A percentile compares a stretch with the other conserved stretches of the same genome.
phyloP scores from a whole-genome alignment of 306 rosid species.

The Prunus mira region DNA sequence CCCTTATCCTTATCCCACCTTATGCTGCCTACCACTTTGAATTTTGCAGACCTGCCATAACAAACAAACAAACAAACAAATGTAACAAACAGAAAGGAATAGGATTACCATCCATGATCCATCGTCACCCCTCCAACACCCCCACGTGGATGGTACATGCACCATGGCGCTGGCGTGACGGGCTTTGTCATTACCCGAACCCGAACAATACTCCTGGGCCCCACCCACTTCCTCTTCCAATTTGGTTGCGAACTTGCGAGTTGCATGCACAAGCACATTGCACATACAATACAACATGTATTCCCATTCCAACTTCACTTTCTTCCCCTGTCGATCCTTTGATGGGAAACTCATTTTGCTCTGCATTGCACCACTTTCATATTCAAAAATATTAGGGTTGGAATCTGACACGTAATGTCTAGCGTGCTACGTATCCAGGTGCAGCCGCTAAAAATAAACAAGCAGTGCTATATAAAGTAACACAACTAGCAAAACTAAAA shows the following conservation, averaged over 20 bases:
- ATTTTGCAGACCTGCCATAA: too few relatives aligned
- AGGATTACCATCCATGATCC: not conserved
- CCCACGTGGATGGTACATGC: constrained; percentile 27
- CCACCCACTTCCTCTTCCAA: not conserved
- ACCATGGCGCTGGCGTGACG: not conserved
- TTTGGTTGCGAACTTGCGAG: too few relatives aligned
- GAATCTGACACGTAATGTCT: constrained; percentile 8
- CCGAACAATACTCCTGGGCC: not conserved
- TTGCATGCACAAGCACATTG: not conserved
- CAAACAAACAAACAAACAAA: not conserved
- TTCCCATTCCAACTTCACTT: not conserved
- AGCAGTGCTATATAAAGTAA: too few relatives aligned
- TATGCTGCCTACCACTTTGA: too few relatives aligned
- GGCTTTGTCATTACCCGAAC: constrained; percentile 4
- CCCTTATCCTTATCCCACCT: too few relatives aligned
- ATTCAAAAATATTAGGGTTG: not conserved
- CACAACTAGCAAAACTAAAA: too few relatives aligned
- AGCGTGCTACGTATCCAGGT: too few relatives aligned
- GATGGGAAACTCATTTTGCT: not conserved
- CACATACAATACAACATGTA: not conserved
- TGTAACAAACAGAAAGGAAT: not conserved
- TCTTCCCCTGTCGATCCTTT: not conserved
- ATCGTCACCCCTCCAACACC: constrained; percentile 10
- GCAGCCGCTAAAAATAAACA: too few relatives aligned
- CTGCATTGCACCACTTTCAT: too few relatives aligned